Conservation (phyloP, 257 asterid genomes). For the Scutellaria barbata region DNA sequence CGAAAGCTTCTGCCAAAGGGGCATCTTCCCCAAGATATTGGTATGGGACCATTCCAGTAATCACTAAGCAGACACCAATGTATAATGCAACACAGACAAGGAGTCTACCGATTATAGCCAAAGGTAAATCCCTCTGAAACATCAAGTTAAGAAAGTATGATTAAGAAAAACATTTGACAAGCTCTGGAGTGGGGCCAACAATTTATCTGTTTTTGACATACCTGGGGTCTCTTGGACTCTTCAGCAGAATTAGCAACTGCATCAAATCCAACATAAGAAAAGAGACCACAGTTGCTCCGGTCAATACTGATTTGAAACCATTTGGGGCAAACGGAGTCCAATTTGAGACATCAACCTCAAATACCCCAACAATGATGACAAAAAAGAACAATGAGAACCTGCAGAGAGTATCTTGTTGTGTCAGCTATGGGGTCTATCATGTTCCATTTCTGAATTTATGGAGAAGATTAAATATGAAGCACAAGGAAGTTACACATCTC, state of each 20-base stretch:
- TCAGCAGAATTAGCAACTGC: constrained; percentile 97
- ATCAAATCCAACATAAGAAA: constrained; percentile 94
- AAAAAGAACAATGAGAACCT: constrained; percentile 75
- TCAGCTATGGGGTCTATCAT: constrained; percentile 33
- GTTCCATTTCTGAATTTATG: constrained; percentile 20
- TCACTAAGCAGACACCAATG: constrained; percentile 81
- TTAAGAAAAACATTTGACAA: constrained; percentile 10
- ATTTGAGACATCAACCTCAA: constrained; percentile 77
- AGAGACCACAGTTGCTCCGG: constrained; percentile 90
- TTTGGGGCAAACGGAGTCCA: constrained; percentile 88
- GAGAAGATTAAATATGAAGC: constrained; percentile 10
- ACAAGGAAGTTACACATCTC: no score
- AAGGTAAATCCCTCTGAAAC: constrained; percentile 80
- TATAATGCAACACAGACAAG: constrained; percentile 70
- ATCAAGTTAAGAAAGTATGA: constrained; percentile 35
- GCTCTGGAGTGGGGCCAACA: background rate
- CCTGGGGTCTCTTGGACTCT: constrained; percentile 91
- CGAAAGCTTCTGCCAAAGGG: constrained; percentile 87
- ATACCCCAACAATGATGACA: constrained; percentile 77
- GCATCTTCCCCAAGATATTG: constrained; percentile 83
- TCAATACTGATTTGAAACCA: constrained; percentile 63
- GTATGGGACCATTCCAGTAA: constrained; percentile 95
- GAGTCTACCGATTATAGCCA: constrained; percentile 92
- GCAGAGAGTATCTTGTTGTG: constrained; percentile 37
- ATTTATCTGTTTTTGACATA: constrained; percentile 39